Evolutionary conservation across 2,329 filamentous ascomycete genomes (phyloP).

Genomic region (Lachnellula willkommii): DNA sequence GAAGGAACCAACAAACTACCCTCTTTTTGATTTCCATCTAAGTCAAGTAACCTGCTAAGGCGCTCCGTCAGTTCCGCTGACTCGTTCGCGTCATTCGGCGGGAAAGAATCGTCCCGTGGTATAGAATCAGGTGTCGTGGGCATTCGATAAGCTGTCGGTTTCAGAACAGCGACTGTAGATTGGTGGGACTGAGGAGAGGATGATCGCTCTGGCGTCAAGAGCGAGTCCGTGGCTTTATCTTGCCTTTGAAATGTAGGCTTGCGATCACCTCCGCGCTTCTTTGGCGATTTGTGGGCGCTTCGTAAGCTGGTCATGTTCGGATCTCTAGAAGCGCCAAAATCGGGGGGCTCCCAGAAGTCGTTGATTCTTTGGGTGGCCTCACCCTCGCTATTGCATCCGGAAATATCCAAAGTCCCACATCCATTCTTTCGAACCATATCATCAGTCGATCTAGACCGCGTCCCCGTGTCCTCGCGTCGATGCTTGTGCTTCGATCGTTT

Average conservation of each 20-base stretch:
- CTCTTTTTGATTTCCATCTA: background rate
- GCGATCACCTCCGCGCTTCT: background rate
- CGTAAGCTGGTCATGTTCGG: background rate
- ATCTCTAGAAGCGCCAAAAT: slow-evolving; percentile 3
- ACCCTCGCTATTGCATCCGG: slow-evolving; percentile 11
- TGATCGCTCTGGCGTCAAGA: background rate
- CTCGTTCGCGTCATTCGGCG: background rate
- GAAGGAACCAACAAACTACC: slow-evolving; percentile 4
- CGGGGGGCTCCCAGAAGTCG: slow-evolving; percentile 21
- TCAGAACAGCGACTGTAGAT: background rate
- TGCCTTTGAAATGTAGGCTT: background rate
- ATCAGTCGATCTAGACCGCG: slow-evolving; percentile 9
- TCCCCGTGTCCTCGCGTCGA: background rate
- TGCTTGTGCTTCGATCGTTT: slow-evolving; percentile 18
- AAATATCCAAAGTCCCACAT: slow-evolving; percentile 8
- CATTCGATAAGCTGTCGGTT: background rate
- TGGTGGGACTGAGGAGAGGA: background rate
- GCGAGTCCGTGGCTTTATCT: background rate
- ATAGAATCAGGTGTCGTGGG: background rate
- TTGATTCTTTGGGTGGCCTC: slow-evolving; percentile 14
- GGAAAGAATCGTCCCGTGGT: background rate
- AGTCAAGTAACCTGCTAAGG: slow-evolving; percentile 2
- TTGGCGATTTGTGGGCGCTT: background rate
- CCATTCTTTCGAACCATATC: slow-evolving; percentile 2
- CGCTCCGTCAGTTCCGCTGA: background rate